These are phyloP conservation scores for Kazachstania psychrophila DNA, from an alignment of 805 yeast genomes.

Conservation along the genomic window DNA sequence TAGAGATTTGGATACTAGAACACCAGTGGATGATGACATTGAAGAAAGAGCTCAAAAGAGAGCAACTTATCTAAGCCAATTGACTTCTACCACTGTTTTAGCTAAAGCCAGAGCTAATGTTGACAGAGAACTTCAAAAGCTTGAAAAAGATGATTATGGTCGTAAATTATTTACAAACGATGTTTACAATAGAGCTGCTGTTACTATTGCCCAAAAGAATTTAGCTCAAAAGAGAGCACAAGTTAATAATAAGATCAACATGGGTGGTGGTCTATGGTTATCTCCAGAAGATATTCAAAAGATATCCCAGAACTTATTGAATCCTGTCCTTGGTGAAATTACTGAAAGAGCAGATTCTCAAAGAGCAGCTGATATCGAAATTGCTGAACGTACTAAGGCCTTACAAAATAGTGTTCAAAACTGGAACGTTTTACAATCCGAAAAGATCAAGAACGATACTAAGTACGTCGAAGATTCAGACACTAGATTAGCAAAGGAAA, in stretches of 20 bases:
- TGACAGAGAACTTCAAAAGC: constrained; percentile 32
- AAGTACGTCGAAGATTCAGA: constrained; percentile 33
- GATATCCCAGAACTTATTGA: constrained; percentile 71
- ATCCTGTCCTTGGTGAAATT: constrained; percentile 75
- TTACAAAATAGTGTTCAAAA: constrained; percentile 34
- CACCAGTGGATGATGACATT: constrained; percentile 32
- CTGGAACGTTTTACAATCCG: constrained; percentile 34
- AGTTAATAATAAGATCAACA: constrained; percentile 47
- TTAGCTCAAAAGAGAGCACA: constrained; percentile 42
- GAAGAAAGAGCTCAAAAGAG: constrained; percentile 34
- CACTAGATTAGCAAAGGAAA: constrained; percentile 32
- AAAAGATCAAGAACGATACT: constrained; percentile 33
- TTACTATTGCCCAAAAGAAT: constrained; percentile 65
- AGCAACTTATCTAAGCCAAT: constrained; percentile 22
- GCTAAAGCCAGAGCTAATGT: constrained; percentile 47
- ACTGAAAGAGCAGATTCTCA: constrained; percentile 61
- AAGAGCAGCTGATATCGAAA: constrained; percentile 47
- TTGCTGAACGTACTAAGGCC: constrained; percentile 31
- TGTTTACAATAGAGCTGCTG: constrained; percentile 61
- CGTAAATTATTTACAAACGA: constrained; percentile 32
- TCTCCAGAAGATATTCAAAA: constrained; percentile 66
- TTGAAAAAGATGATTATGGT: constrained; percentile 34
- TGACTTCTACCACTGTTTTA: constrained; percentile 34
- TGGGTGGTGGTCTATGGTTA: constrained; percentile 87
- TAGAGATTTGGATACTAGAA: constrained; percentile 31